A percentile compares a stretch with the other conserved stretches of the same genome.
These are phyloP conservation scores for Harringtonia aguacate DNA, from an alignment of 2,329 filamentous ascomycete genomes.

Conservation along the genomic window DNA sequence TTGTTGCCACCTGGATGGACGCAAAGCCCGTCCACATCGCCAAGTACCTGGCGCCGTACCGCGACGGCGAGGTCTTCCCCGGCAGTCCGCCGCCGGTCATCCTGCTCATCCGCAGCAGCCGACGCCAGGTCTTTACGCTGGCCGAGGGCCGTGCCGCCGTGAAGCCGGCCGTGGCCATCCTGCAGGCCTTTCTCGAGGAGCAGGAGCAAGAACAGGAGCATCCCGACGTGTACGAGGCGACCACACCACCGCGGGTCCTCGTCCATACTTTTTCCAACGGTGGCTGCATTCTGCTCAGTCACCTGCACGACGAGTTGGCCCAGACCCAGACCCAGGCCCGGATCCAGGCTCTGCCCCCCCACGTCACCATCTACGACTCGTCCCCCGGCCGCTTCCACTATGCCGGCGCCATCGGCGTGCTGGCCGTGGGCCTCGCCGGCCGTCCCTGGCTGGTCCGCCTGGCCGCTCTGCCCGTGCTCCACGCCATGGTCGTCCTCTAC, in stretches of 20 bases:
- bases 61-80: slow-evolving; percentile 13
- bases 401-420: slow-evolving; percentile 8
- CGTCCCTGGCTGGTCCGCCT: slow-evolving; percentile 12
- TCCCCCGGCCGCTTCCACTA: slow-evolving; percentile 34
- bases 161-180: slow-evolving; percentile 26
- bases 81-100: slow-evolving; percentile 29
- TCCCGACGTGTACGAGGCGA: not conserved
- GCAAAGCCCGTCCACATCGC: slow-evolving; percentile 37
- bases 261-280: slow-evolving; percentile 44
- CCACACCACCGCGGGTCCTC: slow-evolving; percentile 23
- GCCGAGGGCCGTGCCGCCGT: slow-evolving; percentile 22
- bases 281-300: slow-evolving; percentile 30
- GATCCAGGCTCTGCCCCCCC: slow-evolving; percentile 27
- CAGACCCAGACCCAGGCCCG: not conserved
- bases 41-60: slow-evolving; percentile 38
- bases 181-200: slow-evolving; percentile 20
- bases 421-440: slow-evolving; percentile 1
- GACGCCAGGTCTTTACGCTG: slow-evolving; percentile 23
- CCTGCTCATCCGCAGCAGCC: slow-evolving; percentile 32
- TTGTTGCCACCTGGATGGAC: slow-evolving; percentile 40
- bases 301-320: slow-evolving; percentile 21
- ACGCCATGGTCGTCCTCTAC: slow-evolving; percentile 17
- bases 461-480: slow-evolving; percentile 12
- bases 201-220: slow-evolving; percentile 3
- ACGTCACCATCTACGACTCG: slow-evolving; percentile 36